These are phyloP conservation scores for Canavalia gladiata DNA, from an alignment of 306 rosid genomes.

Conservation along the genomic window DNA sequence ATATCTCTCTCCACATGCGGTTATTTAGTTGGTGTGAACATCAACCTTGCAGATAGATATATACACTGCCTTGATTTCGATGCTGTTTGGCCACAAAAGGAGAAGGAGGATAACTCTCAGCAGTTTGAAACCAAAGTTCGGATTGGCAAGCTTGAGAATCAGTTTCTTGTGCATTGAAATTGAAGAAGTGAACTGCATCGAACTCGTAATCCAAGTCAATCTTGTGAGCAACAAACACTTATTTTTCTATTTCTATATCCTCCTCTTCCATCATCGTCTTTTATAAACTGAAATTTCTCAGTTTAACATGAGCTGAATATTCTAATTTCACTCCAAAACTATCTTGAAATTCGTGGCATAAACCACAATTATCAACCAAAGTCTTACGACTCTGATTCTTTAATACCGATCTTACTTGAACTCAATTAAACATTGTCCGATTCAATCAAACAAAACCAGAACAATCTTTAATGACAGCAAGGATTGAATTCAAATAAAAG, in stretches of 20 bases:
- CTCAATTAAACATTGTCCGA: too few relatives aligned
- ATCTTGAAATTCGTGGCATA: too few relatives aligned
- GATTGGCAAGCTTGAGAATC: constrained; percentile 44
- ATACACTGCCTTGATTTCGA: constrained; percentile 37
- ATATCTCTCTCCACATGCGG: constrained; percentile 64
- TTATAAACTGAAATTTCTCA: too few relatives aligned
- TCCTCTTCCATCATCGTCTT: constrained; percentile 37
- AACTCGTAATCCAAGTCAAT: constrained; percentile 61
- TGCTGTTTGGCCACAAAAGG: background rate
- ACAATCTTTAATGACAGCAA: too few relatives aligned
- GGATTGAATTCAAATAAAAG: too few relatives aligned
- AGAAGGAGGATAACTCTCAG: constrained; percentile 54
- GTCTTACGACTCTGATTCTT: too few relatives aligned
- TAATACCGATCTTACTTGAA: too few relatives aligned
- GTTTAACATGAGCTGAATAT: too few relatives aligned
- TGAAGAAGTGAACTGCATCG: constrained; percentile 63
- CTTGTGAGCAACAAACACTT: constrained; percentile 41
- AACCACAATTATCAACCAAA: too few relatives aligned
- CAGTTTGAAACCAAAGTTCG: constrained; percentile 53
- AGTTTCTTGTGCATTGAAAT: constrained; percentile 49
- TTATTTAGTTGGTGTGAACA: constrained; percentile 55
- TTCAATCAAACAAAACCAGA: too few relatives aligned
- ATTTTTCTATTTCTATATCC: constrained; percentile 54
- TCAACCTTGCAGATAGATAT: constrained; percentile 51
- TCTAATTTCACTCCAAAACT: too few relatives aligned